These are phyloP conservation scores for Hanseniaspora valbyensis DNA, from an alignment of 805 yeast genomes.

Conservation along the genomic window DNA sequence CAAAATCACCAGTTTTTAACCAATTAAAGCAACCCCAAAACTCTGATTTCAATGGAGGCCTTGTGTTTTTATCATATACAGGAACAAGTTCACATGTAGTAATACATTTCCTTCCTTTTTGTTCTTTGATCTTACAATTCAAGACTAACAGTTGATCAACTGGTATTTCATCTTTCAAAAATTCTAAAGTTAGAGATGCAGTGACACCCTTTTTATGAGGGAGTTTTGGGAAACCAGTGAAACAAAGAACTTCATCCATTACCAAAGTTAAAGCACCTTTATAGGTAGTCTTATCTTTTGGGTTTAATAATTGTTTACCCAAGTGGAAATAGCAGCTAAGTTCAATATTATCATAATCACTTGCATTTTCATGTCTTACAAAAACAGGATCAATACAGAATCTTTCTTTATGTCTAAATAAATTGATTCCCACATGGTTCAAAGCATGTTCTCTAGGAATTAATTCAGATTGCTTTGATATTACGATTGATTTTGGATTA, in stretches of 20 bases:
- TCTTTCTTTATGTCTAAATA: slow-evolving; percentile 55
- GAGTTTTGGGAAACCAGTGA: slow-evolving; percentile 70
- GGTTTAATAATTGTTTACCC: slow-evolving; percentile 52
- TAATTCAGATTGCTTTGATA: slow-evolving; percentile 10
- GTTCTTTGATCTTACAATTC: slow-evolving; percentile 51
- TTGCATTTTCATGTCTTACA: slow-evolving; percentile 29
- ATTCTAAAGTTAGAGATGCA: slow-evolving; percentile 59
- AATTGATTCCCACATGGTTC: slow-evolving; percentile 62
- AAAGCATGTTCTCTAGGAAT: slow-evolving; percentile 36
- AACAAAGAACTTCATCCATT: slow-evolving; percentile 73
- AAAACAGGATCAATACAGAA: slow-evolving; percentile 59
- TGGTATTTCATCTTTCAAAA: slow-evolving; percentile 32
- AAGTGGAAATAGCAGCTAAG: slow-evolving; percentile 58
- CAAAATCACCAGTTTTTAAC: slow-evolving; percentile 1
- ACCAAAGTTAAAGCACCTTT: slow-evolving; percentile 71
- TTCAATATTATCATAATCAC: slow-evolving; percentile 39
- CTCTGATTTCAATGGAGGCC: neutral
- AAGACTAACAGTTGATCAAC: slow-evolving; percentile 57
- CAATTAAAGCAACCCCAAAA: slow-evolving; percentile 6
- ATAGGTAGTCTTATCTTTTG: slow-evolving; percentile 59
- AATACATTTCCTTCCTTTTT: slow-evolving; percentile 70
- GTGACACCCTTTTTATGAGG: slow-evolving; percentile 86
- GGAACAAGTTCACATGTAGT: slow-evolving; percentile 59
- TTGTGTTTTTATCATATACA: slow-evolving; percentile 30
- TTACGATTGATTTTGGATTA: neutral